Base-by-base conservation (phyloP, 208 protist genomes). In the Naegleria fowleri region DNA sequence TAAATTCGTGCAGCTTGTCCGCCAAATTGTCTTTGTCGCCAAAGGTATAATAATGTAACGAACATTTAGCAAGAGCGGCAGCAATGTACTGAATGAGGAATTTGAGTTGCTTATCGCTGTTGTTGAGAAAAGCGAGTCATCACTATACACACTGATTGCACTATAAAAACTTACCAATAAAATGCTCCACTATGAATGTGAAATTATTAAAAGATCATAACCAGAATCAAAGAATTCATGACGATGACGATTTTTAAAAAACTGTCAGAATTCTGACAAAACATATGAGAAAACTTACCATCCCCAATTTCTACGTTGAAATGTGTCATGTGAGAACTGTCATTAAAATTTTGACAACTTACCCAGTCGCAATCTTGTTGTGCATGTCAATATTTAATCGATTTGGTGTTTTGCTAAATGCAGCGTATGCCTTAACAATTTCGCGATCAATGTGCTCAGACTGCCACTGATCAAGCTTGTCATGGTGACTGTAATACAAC, bases 71-170 rank as follows among this genome's bases (percentile, higher is more conserved):
- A 91, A 94, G 89, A 0, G 96, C 95, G 0, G 96, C 95, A 29
- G 97, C 96, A 29, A 96, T 94, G 92, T 93, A 95, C 93, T 98
- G 97, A 52, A 98, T 91, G 25, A 98, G 86, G 39, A 95, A 51
- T 91, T 98, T 98, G 90, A 97, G 88, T 51, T 97, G 90, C 36
- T 90, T 79, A 91, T 98, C 94, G 1, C 96, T 96, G 43, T n/a
- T 48, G 43, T 48, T 48, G 43, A n/a, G n/a, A 48, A 48, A 48
- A 9, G 43, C 7, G 43, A 48, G 43, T 48, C n/a, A n/a, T n/a
- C n/a, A n/a, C n/a, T n/a, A n/a, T n/a, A n/a, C n/a, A n/a, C n/a
- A n/a, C n/a, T n/a, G n/a, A n/a, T n/a, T n/a, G n/a, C n/a, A n/a
- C n/a, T n/a, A n/a, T n/a, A n/a, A n/a, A n/a, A 7, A 48, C 43